A percentile compares a stretch with the other conserved stretches of the same genome.
Evolutionary conservation across 495 filamentous ascomycete genomes (phyloP).

Genomic region (Trichocladium antarcticum): DNA sequence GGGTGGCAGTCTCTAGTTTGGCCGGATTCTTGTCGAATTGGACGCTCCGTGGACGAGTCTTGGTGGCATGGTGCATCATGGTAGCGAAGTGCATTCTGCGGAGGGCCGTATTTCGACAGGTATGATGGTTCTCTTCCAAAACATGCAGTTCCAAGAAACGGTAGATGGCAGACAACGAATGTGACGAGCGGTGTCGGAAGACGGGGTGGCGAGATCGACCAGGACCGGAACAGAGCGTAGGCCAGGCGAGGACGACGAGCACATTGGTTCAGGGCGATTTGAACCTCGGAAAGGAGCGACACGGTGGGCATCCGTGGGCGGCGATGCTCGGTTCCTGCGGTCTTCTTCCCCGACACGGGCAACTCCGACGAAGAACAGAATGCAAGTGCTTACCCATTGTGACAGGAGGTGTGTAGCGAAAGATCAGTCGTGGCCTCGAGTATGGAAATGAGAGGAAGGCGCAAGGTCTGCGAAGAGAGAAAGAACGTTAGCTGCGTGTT

Average conservation of each 20-base stretch:
- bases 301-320: constrained; percentile 10
- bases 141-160: constrained; percentile 30
- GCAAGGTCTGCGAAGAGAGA: constrained; percentile 18
- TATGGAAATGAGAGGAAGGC: constrained; percentile 18
- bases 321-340: constrained; percentile 21
- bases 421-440: constrained; percentile 7
- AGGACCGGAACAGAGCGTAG: constrained; percentile 3
- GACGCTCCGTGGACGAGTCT: constrained; percentile 35
- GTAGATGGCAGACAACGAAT: constrained; percentile 22
- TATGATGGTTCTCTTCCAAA: constrained; percentile 22
- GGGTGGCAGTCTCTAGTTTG: constrained; percentile 13
- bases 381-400: constrained; percentile 41
- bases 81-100: constrained; percentile 32
- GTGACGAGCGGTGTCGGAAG: constrained; percentile 10
- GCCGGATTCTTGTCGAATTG: constrained; percentile 34
- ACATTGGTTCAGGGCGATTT: constrained; percentile 9
- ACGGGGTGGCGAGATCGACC: constrained; percentile 15
- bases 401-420: constrained; percentile 16
- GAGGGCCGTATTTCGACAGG: constrained; percentile 28
- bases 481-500: constrained; percentile 18
- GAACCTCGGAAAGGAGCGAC: constrained; percentile 14
- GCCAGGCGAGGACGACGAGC: constrained; percentile 4
- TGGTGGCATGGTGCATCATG: constrained; percentile 34
- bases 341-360: constrained; percentile 20
- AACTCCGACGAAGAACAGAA: constrained; percentile 20